These are phyloP conservation scores for Backusella parvicylindrica DNA, from an alignment of 192 early-diverging fungal genomes.

Conservation along the genomic window DNA sequence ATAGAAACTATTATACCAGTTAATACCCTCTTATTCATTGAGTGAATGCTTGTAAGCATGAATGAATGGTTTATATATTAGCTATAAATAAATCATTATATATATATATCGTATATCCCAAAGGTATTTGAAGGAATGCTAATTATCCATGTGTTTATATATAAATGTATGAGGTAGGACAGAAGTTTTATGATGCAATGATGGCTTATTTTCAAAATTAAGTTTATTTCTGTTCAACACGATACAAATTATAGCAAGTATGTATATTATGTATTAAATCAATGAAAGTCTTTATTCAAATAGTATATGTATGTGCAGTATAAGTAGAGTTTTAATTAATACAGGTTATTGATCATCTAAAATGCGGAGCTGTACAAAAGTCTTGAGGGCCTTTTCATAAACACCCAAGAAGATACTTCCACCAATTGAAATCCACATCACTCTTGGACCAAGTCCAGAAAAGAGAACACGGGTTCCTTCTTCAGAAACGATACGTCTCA, in stretches of 20 bases:
- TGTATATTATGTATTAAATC: neutral
- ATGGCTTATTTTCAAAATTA: neutral
- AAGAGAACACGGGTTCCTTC: slow-evolving; percentile 80
- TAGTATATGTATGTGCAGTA: neutral
- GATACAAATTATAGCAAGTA: no score
- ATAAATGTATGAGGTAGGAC: neutral
- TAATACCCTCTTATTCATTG: no score
- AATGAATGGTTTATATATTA: no score
- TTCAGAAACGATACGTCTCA: slow-evolving; percentile 69
- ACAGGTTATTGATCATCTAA: slow-evolving; percentile 16
- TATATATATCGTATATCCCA: no score
- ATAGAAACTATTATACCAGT: no score
- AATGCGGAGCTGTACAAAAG: slow-evolving; percentile 26
- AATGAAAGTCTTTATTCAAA: neutral
- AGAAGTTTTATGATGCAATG: neutral
- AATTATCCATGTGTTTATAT: neutral
- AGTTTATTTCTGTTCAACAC: neutral
- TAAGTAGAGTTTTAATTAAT: neutral
- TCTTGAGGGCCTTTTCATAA: slow-evolving; percentile 74
- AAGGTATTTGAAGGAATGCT: no score
- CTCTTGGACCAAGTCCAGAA: slow-evolving; percentile 89
- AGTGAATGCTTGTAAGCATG: no score
- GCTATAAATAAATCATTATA: no score
- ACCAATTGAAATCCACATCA: slow-evolving; percentile 94
- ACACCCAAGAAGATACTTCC: slow-evolving; percentile 94